Base-by-base conservation (phyloP, 495 filamentous ascomycete genomes). In the Hypomontagnella monticulosa region DNA sequence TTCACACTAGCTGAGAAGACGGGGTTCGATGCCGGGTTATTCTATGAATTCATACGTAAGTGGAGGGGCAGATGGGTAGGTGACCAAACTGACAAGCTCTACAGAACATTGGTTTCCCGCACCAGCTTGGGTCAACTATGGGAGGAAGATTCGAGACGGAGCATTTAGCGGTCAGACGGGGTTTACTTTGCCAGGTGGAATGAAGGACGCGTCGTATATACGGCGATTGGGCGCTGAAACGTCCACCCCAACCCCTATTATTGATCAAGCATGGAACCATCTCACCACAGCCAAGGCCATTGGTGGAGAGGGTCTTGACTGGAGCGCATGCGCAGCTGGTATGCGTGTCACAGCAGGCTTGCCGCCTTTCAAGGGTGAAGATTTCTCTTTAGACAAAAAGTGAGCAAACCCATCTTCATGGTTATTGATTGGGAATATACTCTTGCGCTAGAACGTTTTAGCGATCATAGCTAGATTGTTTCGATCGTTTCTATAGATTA, bases 321-420 rank as follows among this genome's bases (percentile, higher is more conserved):
- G 54, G 54, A 57, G 54, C 19, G 46, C 54, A n/a, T 57, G 54
- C 27, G 43, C 54, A 12, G 54, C 54, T 16, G 54, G 54, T 4
- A 57, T 57, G 54, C 42, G 54, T 37, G 54, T 57, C 10, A 57
- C 54, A 10, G 54, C 54, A 8, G 54, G 54, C n/a, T 37, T 57
- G 16, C 42, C 42, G 14, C 54, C 54, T 2, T 57, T 57, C 10
- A 57, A 57, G 33, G 41, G 54, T 8, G 54, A 57, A 15, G 54
- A 57, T 16, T 57, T 30, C 32, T 19, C 32, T 12, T 50, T 50
- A 11, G 7, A 15, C 6, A 50, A 50, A 18, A 50, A 50, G 32
- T 50, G 36, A 18, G n/a, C 38, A 2, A 2, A 27, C 6, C 3
- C 6, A 6, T 27, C 6, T 27, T 27, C 23, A 27, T 27, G 23